These are phyloP conservation scores for Fomitopsis betulina DNA, from an alignment of 1,284 basidiomycete genomes.

Conservation along the genomic window DNA sequence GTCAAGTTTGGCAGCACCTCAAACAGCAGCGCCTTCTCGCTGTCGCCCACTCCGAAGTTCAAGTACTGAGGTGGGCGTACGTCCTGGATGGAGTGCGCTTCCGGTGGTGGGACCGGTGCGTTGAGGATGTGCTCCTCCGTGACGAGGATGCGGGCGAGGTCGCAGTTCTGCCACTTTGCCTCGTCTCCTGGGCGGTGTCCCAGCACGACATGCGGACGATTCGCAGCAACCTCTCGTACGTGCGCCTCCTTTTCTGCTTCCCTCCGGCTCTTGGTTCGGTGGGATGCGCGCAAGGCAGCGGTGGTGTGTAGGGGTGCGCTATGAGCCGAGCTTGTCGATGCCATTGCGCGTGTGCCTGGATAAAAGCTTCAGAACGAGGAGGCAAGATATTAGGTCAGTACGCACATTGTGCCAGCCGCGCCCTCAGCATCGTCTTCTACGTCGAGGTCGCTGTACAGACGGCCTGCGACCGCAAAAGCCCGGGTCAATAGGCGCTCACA, in stretches of 20 bases:
- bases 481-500: background rate
- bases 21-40: conserved; percentile 56
- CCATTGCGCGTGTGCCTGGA: conserved; percentile 38
- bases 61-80: conserved; percentile 43
- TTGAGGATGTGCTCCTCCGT: conserved; percentile 45
- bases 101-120: conserved; percentile 16
- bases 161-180: conserved; percentile 57
- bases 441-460: conserved; percentile 10
- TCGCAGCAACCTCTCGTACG: conserved; percentile 34
- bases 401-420: conserved; percentile 27
- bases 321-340: conserved; percentile 36
- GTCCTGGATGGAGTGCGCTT: conserved; percentile 8
- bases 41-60: conserved; percentile 58
- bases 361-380: background rate
- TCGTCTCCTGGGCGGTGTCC: conserved; percentile 63
- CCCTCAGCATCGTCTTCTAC: conserved; percentile 24
- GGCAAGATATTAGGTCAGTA: background rate
- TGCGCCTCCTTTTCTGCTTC: conserved; percentile 50
- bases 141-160: conserved; percentile 61
- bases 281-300: conserved; percentile 34
- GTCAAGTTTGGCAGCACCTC: conserved; percentile 50
- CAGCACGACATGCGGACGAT: conserved; percentile 66
- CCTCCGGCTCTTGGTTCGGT: conserved; percentile 33
- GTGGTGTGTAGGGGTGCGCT: conserved; percentile 53
- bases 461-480: background rate